Base-by-base conservation (phyloP, 2,329 filamentous ascomycete species). In the Clonostachys chloroleuca region DNA sequence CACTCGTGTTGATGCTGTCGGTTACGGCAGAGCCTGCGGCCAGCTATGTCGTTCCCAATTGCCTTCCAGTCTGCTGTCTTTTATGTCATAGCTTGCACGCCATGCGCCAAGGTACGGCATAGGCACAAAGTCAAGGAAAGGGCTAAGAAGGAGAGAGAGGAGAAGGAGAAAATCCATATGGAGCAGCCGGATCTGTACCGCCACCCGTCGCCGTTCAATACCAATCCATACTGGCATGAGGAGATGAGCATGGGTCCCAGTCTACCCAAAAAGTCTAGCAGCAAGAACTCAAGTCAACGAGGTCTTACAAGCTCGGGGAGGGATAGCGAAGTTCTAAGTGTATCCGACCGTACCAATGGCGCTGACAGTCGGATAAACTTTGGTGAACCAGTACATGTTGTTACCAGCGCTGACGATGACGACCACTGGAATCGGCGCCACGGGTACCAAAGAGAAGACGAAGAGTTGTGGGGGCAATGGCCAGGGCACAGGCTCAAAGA, bases 171-270 rank as follows among this genome's bases (percentile, higher is more conserved):
- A 49, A 66, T 84, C 49, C 80, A 87, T 55, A 78, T 77, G 47
- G 81, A 90, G 53, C 81, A 91, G 61, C 88, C 89, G 0, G 81
- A 80, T 39, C 66, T 83, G 12, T 94, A 95, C 64, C 77, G 83
- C 44, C 91, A 96, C 58, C 91, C 87, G 2, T 81, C 83, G 41
- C 88, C 90, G 1, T 94, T 90, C 57, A 86, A 84, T 59, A 95
- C 90, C 30, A 96, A 96, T 59, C 85, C 86, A 12, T 89, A 89
- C 67, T 96, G 92, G 92, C 74, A 79, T 34, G 87, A 94, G 60
- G 92, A 96, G 66, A 95, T 96, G 54, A 76, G 75, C 52, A 78
- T 92, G 68, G 92, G 92, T 0, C 92, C 92, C 3, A 83, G 81
- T 4, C 77, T 87, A 35, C 84, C 84, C 34, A 84, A 84, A 58